Base-by-base conservation (phyloP, 169 alveolate species). In the Cryptosporidium andersoni region DNA sequence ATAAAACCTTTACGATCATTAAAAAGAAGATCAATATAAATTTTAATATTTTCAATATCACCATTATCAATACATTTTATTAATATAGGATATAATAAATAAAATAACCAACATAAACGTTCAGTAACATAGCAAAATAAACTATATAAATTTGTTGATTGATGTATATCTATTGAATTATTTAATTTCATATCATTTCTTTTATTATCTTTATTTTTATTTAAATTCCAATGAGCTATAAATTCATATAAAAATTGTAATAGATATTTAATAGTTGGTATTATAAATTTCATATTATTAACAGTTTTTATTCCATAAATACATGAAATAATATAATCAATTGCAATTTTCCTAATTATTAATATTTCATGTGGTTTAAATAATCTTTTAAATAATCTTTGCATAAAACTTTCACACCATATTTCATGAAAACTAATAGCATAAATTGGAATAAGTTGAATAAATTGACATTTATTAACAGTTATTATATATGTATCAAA, bases 151-250 rank as follows among this genome's bases (percentile, higher is more conserved):
- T 74, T 74, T 43, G n/a, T 55, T 62, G 62, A 2, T 9, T 6
- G 58, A 7, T 47, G n/a, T 62, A 6, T 62, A 25, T 34, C 16
- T 37, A 8, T 14, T 62, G 67, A n/a, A 49, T 11, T n/a, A 49
- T 11, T 9, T 5, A 53, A 8, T 1, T 5, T 9, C 63, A 9
- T 25, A 25, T 53, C 63, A 53, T 4, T 53, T 25, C 9, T 53
- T 9, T 25, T 16, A 9, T 53, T 49, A 49, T 16, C 25, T 8
- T 16, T 68, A 39, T 4, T 65, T 2, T 40, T 39, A 58, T 25
- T 74, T 68, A 74, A 43, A 36, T 55, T 74, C 85, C 85, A 74
- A 48, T 74, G 85, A 58, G 85, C 85, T 11, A 74, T 48, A 43
- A 74, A 74, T 16, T 74, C 85, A 34, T 58, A 68, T 2, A 74